These are phyloP conservation scores for Withania somnifera DNA, from an alignment of 305 asterid genomes.

Conservation along the genomic window DNA sequence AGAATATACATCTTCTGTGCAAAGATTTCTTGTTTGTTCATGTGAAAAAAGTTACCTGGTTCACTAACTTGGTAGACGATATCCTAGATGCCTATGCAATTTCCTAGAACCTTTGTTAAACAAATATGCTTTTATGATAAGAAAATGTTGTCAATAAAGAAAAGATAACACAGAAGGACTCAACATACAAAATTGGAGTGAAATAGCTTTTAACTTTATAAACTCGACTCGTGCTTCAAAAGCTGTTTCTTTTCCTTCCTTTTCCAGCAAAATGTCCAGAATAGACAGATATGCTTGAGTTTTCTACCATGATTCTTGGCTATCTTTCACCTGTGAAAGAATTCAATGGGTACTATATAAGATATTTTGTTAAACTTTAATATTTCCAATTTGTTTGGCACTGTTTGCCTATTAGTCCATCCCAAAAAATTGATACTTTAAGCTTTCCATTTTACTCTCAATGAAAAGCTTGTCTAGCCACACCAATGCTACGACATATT, in stretches of 20 bases:
- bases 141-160: neutral
- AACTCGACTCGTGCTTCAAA: too few relatives aligned
- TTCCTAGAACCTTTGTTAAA: neutral
- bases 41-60: neutral
- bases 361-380: neutral
- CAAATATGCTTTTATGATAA: neutral
- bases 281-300: neutral
- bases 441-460: neutral
- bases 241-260: neutral
- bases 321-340: neutral
- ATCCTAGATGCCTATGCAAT: neutral
- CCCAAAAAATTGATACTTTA: neutral
- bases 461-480: neutral
- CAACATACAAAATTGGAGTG: neutral
- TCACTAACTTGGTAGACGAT: neutral
- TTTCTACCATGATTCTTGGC: neutral
- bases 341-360: neutral
- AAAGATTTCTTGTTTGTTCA: neutral
- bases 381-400: neutral
- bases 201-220: neutral
- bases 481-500: neutral
- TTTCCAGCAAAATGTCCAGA: neutral
- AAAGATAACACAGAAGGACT: neutral
- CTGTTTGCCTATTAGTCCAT: neutral
- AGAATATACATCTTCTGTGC: neutral